Evolutionary conservation across 805 yeast species (phyloP), one percentile per base, ranked within the genome.

Genomic region (Suhomyces xylopsoci): DNA sequence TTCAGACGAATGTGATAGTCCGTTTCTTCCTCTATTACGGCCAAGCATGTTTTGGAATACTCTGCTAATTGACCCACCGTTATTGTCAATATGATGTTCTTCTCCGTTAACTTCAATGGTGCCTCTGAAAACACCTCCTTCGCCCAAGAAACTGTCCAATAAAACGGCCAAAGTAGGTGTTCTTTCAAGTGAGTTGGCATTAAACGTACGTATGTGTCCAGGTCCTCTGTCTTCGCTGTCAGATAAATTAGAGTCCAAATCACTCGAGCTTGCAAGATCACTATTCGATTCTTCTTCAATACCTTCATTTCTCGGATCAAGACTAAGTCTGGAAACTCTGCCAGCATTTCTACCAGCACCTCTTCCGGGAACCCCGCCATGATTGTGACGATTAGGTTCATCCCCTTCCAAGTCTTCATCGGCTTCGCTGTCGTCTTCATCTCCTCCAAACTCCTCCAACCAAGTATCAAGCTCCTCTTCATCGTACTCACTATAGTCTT

Each of bases 381-480:
- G 45, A 24, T 17, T 24, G 45, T 42, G 30, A 22, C 28, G 26
- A 42, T 17, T 34, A 12, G 44, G 32, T 26, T 26, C 51, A 15
- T 41, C 51, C 7, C 19, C 40, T 40, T 41, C 51, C 5, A 40
- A 58, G 12, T 53, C 54, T 6, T 58, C 63, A 26, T 59, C 69
- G 8, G 59, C 66, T 25, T 56, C 65, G 15, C 32, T 28, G n/a
- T 62, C 55, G 4, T 58, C 53, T 15, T 55, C 67, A 25, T 55
- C 64, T 32, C 64, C 73, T 28, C 66, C 72, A 51, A 74, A 68
- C 34, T 68, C 74, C 51, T 70, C 75, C 42, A 73, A 63, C 78
- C 78, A 73, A 3, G 70, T 73, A 52, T 72, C 77, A 14, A 73
- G 61, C 45, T 70, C 77, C 17, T 63, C 75, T 32, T 68, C 73